Base-by-base conservation (phyloP, 78 protist genomes). In the Emiliania huxleyi region DNA sequence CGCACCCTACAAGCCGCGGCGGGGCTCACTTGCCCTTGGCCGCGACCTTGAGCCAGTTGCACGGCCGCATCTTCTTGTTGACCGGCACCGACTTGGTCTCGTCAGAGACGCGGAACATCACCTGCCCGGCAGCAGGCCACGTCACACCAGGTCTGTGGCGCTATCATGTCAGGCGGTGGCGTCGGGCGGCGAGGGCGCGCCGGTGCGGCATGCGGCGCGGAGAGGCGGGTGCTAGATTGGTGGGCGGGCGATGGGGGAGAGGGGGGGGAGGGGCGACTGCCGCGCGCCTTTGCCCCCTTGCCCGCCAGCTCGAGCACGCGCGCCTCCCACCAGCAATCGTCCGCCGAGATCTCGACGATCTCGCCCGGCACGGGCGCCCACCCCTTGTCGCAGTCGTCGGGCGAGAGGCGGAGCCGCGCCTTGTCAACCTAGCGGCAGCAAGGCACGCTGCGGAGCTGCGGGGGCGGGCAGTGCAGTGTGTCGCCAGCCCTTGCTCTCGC, bases 301-400 rank as follows among this genome's bases (percentile, higher is more conserved):
- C 35, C 48, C 85, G 18, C 40, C 35, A 77, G 6, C 46, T 37
- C 48, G 29, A 4, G 37, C 33, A 77, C 85, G 18, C 29, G 44
- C 35, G 85, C 85, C 85, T 77, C 85, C 85, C 85, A 77, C 85
- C 85, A 77, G 85, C 85, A 77, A 22, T 77, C 85, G 85, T 77
- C 46, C 46, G 37, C 85, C 19, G 2, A 5, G 33, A 77, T 48
- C 29, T 77, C 85, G 85, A 77, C n/a, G 42, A 77, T 77, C 85
- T 77, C 85, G 35, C 46, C 85, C 37, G n/a, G 42, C 4, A 71
- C 81, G 1, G 85, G 85, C 85, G 1, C 6, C 85, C 85, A 77
- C n/a, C 85, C 85, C 33, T 12, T 11, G 35, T 1, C 49, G 23
- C 21, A 18, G 4, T 3, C 46, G 42, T 18, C 42, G 48, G 85